A percentile compares a stretch with the other conserved stretches of the same genome.
Evolutionary conservation across 2,329 filamentous ascomycete species (phyloP).

Genomic region (Coniosporium uncinatum): DNA sequence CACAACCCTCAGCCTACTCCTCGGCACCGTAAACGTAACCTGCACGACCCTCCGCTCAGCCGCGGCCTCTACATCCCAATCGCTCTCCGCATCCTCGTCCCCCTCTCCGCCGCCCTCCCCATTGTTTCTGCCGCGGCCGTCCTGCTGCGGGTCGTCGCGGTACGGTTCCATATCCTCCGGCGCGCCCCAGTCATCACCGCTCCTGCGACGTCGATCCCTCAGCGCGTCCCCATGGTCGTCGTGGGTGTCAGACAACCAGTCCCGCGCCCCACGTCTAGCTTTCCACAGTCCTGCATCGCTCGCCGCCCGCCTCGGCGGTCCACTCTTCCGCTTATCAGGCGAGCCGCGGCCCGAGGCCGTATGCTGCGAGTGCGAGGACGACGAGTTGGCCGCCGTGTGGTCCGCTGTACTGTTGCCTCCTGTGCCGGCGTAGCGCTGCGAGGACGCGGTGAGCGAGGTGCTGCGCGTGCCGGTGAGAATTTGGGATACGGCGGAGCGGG

Average conservation of each 20-base stretch:
- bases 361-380: not conserved
- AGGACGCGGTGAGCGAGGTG: not conserved
- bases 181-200: slow-evolving; percentile 26
- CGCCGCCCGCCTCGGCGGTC: slow-evolving; percentile 35
- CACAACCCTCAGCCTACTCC: slow-evolving; percentile 81
- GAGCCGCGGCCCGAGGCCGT: not conserved
- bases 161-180: slow-evolving; percentile 27
- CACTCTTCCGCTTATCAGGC: not conserved
- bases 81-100: slow-evolving; percentile 27
- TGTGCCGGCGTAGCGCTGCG: not conserved
- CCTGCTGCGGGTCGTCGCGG: slow-evolving; percentile 14
- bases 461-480: not conserved
- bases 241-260: no score
- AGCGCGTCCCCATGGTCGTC: slow-evolving; percentile 14
- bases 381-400: no score
- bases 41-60: slow-evolving; percentile 40
- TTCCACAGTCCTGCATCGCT: slow-evolving; percentile 42
- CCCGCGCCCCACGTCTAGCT: slow-evolving; percentile 42
- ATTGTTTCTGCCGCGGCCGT: no score
- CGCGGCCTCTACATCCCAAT: slow-evolving; percentile 45
- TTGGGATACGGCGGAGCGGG: no score
- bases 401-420: not conserved
- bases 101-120: slow-evolving; percentile 11
- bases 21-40: slow-evolving; percentile 88
- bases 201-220: slow-evolving; percentile 13